Evolutionary conservation across 306 rosid species (phyloP).

Genomic region (Quercus glauca): DNA sequence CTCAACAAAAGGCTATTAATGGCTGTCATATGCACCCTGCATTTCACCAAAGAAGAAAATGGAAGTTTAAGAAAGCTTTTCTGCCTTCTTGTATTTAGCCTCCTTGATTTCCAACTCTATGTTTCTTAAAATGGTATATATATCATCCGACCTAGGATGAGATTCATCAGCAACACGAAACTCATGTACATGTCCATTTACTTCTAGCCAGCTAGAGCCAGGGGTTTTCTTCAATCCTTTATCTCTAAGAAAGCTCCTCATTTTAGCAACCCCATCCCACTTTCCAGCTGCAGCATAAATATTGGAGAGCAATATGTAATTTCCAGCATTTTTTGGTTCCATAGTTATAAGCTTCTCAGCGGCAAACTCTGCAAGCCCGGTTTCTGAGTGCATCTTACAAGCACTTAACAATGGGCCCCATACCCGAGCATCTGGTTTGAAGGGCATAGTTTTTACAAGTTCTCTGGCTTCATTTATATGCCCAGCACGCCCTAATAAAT

Average conservation of each 20-base stretch:
- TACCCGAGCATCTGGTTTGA: conserved; percentile 63
- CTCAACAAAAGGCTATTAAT: neutral
- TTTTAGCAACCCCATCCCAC: conserved; percentile 68
- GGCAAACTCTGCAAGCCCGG: conserved; percentile 58
- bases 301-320: conserved; percentile 70
- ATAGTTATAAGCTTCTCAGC: conserved; percentile 67
- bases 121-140: conserved; percentile 40
- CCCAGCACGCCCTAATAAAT: conserved; percentile 77
- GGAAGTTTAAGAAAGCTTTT: neutral
- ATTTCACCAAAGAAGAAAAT: neutral
- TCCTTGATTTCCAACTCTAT: conserved; percentile 55
- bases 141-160: conserved; percentile 58
- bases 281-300: conserved; percentile 81
- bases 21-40: neutral
- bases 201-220: conserved; percentile 76
- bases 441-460: conserved; percentile 49
- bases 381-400: conserved; percentile 57
- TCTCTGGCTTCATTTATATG: conserved; percentile 54
- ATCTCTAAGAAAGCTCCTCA: conserved; percentile 68
- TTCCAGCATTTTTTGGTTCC: conserved; percentile 79
- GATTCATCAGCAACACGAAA: conserved; percentile 73
- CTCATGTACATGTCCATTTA: conserved; percentile 55
- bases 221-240: conserved; percentile 66
- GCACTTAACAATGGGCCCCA: conserved; percentile 82
- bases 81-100: conserved; percentile 20